phyloP scores from a whole-genome alignment of 2,329 filamentous ascomycete species.

The Aaosphaeria arxii region DNA sequence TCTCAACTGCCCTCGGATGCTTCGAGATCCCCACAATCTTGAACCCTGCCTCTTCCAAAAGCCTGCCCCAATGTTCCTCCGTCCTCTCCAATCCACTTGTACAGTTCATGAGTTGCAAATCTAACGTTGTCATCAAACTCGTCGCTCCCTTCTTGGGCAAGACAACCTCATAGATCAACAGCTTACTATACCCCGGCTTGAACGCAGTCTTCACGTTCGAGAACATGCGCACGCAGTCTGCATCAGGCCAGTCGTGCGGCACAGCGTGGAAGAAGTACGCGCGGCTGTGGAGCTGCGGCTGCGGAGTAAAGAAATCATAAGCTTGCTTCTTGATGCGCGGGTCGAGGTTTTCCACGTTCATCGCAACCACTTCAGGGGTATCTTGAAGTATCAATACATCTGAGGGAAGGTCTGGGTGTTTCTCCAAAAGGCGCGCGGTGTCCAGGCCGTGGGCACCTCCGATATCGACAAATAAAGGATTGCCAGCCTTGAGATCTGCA shows the following conservation, averaged over 20 bases:
- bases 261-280: conserved; percentile 36
- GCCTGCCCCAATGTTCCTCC: conserved; percentile 5
- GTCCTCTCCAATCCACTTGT: conserved; percentile 6
- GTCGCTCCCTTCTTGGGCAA: conserved; percentile 4
- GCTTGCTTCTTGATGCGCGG: neutral
- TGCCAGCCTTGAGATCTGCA: conserved; percentile 1
- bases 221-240: conserved; percentile 8
- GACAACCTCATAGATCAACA: conserved; percentile 9
- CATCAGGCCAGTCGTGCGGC: conserved; percentile 39
- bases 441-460: conserved; percentile 8
- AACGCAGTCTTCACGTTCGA: conserved; percentile 8
- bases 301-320: conserved; percentile 26
- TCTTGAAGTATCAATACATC: conserved; percentile 6
- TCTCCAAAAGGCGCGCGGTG: conserved; percentile 1
- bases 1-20: conserved; percentile 6
- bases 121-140: conserved; percentile 7
- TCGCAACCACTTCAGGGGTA: conserved; percentile 2
- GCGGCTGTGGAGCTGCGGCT: conserved; percentile 21
- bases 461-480: conserved; percentile 6
- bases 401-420: conserved; percentile 4
- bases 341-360: neutral
- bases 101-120: conserved; percentile 7
- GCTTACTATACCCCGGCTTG: conserved; percentile 7
- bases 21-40: conserved; percentile 4
- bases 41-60: conserved; percentile 4